Evolutionary conservation across 1,284 basidiomycete genomes (phyloP), one percentile per base, ranked within the genome.

Genomic region (Leccinum solheimii): DNA sequence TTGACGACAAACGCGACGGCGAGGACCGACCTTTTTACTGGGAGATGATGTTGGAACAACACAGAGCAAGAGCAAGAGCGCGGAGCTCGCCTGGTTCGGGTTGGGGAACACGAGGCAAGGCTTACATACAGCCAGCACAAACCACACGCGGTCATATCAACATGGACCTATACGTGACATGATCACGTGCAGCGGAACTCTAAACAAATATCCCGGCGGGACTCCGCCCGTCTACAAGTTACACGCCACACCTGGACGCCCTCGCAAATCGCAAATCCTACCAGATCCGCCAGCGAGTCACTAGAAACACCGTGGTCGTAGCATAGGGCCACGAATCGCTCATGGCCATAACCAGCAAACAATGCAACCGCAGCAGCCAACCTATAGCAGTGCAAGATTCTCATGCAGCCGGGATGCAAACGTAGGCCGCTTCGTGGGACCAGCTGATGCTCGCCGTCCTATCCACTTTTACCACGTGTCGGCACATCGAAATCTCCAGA

Each of bases 81-180:
- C 68, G 68, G 66, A 70, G 60, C 61, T 72, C 60, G 67, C 71
- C 56, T 69, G 59, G 67, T 70, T 70, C 68, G 53, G 61, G 64
- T 69, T 66, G 62, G 66, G 58, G 49, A 52, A 73, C 71, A 70
- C 71, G 71, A 73, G 71, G 69, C 68, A 43, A 52, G 52, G 69
- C 70, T 72, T 69, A 69, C 69, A 69, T 68, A 71, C 61, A 50
- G 68, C 56, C 38, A 30, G 58, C 43, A 32, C 51, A 56, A 59
- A 13, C 16, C 43, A 21, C 67, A 65, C 59, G 64, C 58, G 64
- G 60, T 43, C 62, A 23, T 43, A 36, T 52, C 34, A 52, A 55
- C 53, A 34, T 59, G 57, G 32, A 49, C 50, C 45, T 53, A 34
- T 34, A 51, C 66, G 58, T 52, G 58, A 38, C n/a, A 36, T 26